Conservation (phyloP, 306 rosid species). For the Cucumis hystrix region DNA sequence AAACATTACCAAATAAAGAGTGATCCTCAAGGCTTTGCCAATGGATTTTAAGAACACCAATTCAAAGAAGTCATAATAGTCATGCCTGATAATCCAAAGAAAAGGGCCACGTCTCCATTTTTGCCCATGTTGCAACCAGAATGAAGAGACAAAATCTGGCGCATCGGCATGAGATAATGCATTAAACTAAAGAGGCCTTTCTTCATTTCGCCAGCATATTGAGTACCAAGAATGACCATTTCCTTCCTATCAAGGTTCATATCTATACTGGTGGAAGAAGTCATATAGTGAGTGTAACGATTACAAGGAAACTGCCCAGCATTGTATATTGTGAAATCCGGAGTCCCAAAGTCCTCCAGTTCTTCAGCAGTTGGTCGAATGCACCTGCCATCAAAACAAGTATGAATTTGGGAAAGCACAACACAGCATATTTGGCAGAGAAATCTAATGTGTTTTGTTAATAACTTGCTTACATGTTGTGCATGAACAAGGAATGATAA, state of each 20-base stretch:
- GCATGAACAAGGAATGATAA: conserved; percentile 92
- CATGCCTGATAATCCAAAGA: conserved; percentile 83
- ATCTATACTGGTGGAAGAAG: conserved; percentile 86
- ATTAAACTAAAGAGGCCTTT: conserved; percentile 79
- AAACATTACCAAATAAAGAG: background rate
- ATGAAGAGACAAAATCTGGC: conserved; percentile 66
- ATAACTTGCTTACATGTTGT: conserved; percentile 70
- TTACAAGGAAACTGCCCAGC: conserved; percentile 95
- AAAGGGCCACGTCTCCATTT: conserved; percentile 83
- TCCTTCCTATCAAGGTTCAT: conserved; percentile 76
- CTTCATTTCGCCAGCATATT: conserved; percentile 97
- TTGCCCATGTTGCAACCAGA: conserved; percentile 88
- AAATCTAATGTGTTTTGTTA: background rate
- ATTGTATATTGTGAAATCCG: conserved; percentile 90
- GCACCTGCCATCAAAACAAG: conserved; percentile 47
- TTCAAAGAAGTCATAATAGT: background rate
- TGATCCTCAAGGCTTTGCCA: background rate
- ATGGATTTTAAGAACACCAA: background rate
- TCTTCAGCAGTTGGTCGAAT: conserved; percentile 81
- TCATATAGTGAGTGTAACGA: conserved; percentile 86
- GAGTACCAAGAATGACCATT: conserved; percentile 95
- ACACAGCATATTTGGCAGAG: background rate
- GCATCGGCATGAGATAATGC: conserved; percentile 93
- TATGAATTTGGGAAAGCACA: background rate
- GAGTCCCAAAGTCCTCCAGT: conserved; percentile 77